Conservation (phyloP, 2,329 filamentous ascomycete genomes). For the Hymenoscyphus occultus region DNA sequence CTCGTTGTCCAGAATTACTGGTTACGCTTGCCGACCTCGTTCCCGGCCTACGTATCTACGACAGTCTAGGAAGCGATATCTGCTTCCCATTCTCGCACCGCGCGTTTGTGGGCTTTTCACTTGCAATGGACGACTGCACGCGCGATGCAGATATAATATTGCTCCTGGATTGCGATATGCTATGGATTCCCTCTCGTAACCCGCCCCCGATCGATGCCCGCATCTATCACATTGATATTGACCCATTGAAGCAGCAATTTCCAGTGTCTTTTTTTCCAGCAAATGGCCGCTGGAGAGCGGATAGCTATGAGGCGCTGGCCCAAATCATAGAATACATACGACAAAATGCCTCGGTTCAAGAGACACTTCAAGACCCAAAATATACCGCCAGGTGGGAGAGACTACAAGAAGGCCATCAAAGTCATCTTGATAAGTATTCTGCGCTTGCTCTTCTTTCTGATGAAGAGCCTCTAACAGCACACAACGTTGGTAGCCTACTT, state of each 20-base stretch:
- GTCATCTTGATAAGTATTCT: conserved; percentile 56
- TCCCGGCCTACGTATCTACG: conserved; percentile 64
- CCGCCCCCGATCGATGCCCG: conserved; percentile 48
- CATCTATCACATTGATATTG: conserved; percentile 61
- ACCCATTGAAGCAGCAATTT: conserved; percentile 66
- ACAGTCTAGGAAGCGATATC: conserved; percentile 74
- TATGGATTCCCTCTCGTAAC: conserved; percentile 77
- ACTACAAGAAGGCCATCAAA: conserved; percentile 55
- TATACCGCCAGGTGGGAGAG: conserved; percentile 46
- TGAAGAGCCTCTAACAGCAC: conserved; percentile 34
- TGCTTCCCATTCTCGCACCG: conserved; percentile 69
- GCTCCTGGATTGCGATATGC: conserved; percentile 82
- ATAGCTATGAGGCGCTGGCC: conserved; percentile 58
- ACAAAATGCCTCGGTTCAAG: conserved; percentile 44
- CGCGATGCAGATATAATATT: conserved; percentile 75
- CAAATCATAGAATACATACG: conserved; percentile 64
- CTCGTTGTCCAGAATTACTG: conserved; percentile 34
- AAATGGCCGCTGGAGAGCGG: conserved; percentile 60
- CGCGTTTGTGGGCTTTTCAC: conserved; percentile 66
- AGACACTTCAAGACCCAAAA: conserved; percentile 37
- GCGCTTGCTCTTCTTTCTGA: conserved; percentile 26
- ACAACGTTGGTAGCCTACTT: conserved; percentile 47
- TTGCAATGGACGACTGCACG: conserved; percentile 68
- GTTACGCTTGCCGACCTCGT: conserved; percentile 62
- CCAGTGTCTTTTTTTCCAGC: conserved; percentile 69